These are phyloP conservation scores for Skeletonema potamos DNA, from an alignment of 108 stramenopile genomes.

Conservation along the genomic window DNA sequence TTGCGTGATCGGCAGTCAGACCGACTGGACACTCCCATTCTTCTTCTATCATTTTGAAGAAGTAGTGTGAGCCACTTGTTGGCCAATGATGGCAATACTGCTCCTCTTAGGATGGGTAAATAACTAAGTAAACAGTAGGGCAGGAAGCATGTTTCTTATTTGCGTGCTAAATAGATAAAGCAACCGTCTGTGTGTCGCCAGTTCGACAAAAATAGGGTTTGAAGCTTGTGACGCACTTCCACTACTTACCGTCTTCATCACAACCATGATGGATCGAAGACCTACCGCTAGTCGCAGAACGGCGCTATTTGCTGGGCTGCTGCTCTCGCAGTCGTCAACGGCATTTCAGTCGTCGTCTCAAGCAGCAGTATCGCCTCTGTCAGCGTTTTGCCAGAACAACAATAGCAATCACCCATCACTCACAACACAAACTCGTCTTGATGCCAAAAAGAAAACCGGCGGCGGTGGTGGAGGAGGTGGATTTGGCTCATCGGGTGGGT, in stretches of 20 bases:
- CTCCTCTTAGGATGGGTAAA: too few relatives aligned
- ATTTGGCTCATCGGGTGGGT: slow-evolving; percentile 3
- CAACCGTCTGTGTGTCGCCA: too few relatives aligned
- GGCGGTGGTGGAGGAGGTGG: background rate
- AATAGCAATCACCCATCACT: background rate
- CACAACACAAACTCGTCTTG: background rate
- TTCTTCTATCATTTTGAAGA: background rate
- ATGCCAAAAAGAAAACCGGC: background rate
- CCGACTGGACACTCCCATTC: slow-evolving; percentile 9
- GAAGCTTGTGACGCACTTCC: too few relatives aligned
- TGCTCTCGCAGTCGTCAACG: background rate
- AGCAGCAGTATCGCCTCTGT: background rate
- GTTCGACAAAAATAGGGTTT: too few relatives aligned
- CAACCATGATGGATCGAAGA: background rate
- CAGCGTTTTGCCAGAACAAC: background rate
- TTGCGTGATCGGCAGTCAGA: slow-evolving; percentile 9
- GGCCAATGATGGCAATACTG: too few relatives aligned
- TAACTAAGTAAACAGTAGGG: too few relatives aligned
- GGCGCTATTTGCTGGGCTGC: background rate
- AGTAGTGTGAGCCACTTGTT: too few relatives aligned
- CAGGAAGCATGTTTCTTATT: too few relatives aligned
- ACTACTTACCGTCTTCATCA: background rate
- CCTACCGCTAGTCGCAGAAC: background rate
- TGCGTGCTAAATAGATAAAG: too few relatives aligned
- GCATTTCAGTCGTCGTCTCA: background rate